Base-by-base conservation (phyloP, 2,329 filamentous ascomycete species). In the Fusarium sp. region DNA sequence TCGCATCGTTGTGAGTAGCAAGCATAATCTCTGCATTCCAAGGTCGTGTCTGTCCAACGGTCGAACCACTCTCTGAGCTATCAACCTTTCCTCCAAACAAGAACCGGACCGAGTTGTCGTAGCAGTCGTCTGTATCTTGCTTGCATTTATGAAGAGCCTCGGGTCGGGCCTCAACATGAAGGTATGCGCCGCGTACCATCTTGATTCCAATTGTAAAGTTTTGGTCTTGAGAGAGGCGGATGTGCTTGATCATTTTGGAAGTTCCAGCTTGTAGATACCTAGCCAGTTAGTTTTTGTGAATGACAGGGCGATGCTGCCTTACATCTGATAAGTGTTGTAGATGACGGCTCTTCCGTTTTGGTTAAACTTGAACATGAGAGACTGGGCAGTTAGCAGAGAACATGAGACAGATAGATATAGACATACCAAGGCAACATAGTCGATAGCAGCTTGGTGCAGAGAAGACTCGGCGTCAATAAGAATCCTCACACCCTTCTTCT, bases 241-340 rank as follows among this genome's bases (percentile, higher is more conserved):
- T 42, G 18, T 66, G 57, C 36, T 63, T 35, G 64, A 66, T 63
- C 64, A 66, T 66, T 27, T 66, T 66, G 45, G 57, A 36, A 13
- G 52, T 56, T 62, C 64, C 64, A 10, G 33, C 47, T n/a, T 66
- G 54, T 2, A 66, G 64, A 11, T 66, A 66, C 64, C 64, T 66
- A 5, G 11, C 5, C 10, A 27, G 13, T 66, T 36, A 66, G 64
- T 25, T 22, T 18, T 6, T 20, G 22, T 9, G 3, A 18, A 8
- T 20, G 4, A 2, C 14, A 7, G 11, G 4, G 4, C 4, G 8
- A 40, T 38, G 2, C 1, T 13, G 13, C 29, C 61, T 16, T 36
- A 56, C 66, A 68, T 68, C 31, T 68, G 66, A 64, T 68, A 68
- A n/a, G 66, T 68, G 52, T 68, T 68, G 27, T 65, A 68, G 42